Evolutionary conservation across 495 filamentous ascomycete genomes (phyloP).

Genomic region (Delitschia confertaspora): DNA sequence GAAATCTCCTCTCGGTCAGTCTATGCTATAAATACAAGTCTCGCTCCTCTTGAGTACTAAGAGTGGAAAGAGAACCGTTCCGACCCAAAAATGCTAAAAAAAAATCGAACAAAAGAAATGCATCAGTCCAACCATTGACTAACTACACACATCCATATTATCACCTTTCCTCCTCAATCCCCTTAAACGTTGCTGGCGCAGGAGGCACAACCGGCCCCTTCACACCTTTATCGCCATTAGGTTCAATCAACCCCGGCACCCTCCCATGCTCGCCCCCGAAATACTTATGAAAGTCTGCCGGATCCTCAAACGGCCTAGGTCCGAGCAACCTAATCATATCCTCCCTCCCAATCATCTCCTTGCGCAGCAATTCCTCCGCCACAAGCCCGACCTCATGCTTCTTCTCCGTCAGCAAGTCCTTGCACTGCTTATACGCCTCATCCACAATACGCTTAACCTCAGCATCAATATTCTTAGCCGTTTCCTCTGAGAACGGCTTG

Average conservation of each 20-base stretch:
- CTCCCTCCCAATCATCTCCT: constrained; percentile 83
- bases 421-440: constrained; percentile 85
- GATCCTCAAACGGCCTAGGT: constrained; percentile 69
- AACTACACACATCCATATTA: no score
- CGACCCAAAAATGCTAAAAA: no score
- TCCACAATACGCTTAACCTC: constrained; percentile 87
- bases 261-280: constrained; percentile 45
- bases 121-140: no score
- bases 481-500: constrained; percentile 93
- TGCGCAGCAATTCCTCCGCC: constrained; percentile 83
- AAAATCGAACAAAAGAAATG: no score
- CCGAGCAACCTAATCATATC: constrained; percentile 86
- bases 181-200: constrained; percentile 9
- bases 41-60: no score
- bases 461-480: constrained; percentile 77
- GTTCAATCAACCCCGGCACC: constrained; percentile 23
- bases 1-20: no score
- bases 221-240: constrained; percentile 16
- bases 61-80: no score
- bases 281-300: constrained; percentile 86
- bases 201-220: constrained; percentile 24
- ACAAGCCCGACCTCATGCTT: constrained; percentile 81
- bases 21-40: no score
- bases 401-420: constrained; percentile 69
- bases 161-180: no score